A percentile compares a stretch with the other conserved stretches of the same genome.
Conservation (phyloP, 495 filamentous ascomycete species). For the Penicillium atrosanguineum region DNA sequence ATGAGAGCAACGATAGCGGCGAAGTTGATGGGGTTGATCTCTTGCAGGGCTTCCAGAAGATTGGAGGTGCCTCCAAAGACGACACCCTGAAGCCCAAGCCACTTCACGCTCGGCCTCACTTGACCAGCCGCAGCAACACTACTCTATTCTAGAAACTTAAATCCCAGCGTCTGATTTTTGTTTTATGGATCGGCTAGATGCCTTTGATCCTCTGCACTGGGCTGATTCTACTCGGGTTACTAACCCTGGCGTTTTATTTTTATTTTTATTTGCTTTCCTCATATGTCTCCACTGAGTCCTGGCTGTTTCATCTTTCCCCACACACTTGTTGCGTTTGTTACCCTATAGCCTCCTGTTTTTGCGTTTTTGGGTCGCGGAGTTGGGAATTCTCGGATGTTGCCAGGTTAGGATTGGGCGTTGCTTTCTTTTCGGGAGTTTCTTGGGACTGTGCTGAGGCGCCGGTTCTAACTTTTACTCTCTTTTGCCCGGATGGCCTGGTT, state of each 20-base stretch:
- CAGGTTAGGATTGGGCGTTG: slow-evolving; percentile 22
- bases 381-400: slow-evolving; percentile 13
- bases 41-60: slow-evolving; percentile 85
- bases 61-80: slow-evolving; percentile 56
- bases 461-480: slow-evolving; percentile 28
- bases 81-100: slow-evolving; percentile 27
- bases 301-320: slow-evolving; percentile 5
- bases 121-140: slow-evolving; percentile 42
- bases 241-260: slow-evolving; percentile 6
- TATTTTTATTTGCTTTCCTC: background rate
- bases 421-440: slow-evolving; percentile 34
- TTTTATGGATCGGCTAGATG: slow-evolving; percentile 3
- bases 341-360: slow-evolving; percentile 13
- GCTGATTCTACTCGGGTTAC: background rate
- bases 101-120: slow-evolving; percentile 35
- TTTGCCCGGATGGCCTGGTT: slow-evolving; percentile 35
- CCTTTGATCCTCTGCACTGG: background rate
- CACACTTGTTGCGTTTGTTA: background rate
- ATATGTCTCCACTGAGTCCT: background rate
- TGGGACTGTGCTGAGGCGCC: slow-evolving; percentile 21
- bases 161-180: background rate
- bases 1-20: slow-evolving; percentile 51
- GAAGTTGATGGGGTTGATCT: slow-evolving; percentile 77
- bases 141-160: slow-evolving; percentile 36
- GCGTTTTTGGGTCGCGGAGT: slow-evolving; percentile 21